Conservation (phyloP, 2,329 filamentous ascomycete species). For the Balansia obtecta region DNA sequence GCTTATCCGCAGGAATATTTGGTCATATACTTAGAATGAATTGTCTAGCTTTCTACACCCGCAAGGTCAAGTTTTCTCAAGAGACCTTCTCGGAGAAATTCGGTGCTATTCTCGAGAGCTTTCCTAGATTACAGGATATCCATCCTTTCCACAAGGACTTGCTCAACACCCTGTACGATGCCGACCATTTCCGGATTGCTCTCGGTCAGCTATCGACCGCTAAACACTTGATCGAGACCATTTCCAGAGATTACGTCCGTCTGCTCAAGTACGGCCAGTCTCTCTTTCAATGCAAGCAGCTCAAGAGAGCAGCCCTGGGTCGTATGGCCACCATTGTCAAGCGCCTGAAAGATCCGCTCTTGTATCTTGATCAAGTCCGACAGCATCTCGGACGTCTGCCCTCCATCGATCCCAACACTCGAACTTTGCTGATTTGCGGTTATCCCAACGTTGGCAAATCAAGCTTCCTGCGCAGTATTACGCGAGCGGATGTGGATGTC, state of each 20-base stretch:
- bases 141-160: conserved; percentile 77
- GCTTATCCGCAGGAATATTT: too few relatives aligned
- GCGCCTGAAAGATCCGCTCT: conserved; percentile 82
- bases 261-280: conserved; percentile 87
- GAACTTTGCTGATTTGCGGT: conserved; percentile 90
- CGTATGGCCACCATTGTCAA: conserved; percentile 97
- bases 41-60: conserved; percentile 68
- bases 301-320: conserved; percentile 90
- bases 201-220: conserved; percentile 92
- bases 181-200: conserved; percentile 94
- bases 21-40: background rate
- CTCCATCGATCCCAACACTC: conserved; percentile 94
- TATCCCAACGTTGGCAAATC: conserved; percentile 98
- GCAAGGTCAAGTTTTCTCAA: conserved; percentile 96
- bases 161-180: conserved; percentile 97
- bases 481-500: conserved; percentile 88
- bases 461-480: conserved; percentile 85
- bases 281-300: conserved; percentile 97
- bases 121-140: conserved; percentile 85
- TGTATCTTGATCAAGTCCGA: conserved; percentile 83
- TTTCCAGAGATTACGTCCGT: conserved; percentile 90
- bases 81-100: conserved; percentile 97
- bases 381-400: conserved; percentile 96
- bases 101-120: conserved; percentile 77
- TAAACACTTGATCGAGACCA: conserved; percentile 92